Evolutionary conservation across 805 yeast genomes (phyloP).

Genomic region (Candida chilensis): DNA sequence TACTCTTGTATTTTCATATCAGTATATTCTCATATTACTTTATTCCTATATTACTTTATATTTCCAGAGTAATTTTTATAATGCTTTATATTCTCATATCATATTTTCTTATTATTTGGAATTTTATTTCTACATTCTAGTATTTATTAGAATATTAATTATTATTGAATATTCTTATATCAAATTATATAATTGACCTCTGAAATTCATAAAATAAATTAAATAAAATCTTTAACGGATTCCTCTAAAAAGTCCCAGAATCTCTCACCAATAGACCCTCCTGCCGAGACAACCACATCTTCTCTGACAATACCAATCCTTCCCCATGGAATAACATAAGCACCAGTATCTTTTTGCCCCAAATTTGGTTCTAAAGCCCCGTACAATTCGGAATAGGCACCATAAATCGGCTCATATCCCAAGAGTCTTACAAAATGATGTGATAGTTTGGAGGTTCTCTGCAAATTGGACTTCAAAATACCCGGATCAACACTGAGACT

Average conservation of each 20-base stretch:
- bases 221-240: no score
- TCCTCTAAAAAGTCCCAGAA: constrained; percentile 24
- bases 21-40: no score
- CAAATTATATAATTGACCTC: no score
- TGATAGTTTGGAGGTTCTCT: constrained; percentile 9
- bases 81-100: no score
- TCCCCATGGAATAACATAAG: constrained; percentile 34
- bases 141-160: no score
- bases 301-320: constrained; percentile 19
- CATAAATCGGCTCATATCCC: constrained; percentile 15
- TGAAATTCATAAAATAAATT: no score
- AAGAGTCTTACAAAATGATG: constrained; percentile 1
- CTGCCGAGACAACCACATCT: constrained; percentile 21
- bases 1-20: no score
- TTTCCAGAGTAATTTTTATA: no score
- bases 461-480: constrained; percentile 19
- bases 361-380: constrained; percentile 31
- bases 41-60: no score
- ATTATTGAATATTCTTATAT: no score
- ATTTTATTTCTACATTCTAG: no score
- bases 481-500: constrained; percentile 33
- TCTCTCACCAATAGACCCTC: constrained; percentile 17
- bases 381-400: constrained; percentile 34
- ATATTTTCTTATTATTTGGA: no score
- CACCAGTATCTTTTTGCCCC: constrained; percentile 17